Evolutionary conservation across 1,139 yeast species (phyloP), one percentile per base, ranked within the genome.

Genomic region (Protomyces gravidus): DNA sequence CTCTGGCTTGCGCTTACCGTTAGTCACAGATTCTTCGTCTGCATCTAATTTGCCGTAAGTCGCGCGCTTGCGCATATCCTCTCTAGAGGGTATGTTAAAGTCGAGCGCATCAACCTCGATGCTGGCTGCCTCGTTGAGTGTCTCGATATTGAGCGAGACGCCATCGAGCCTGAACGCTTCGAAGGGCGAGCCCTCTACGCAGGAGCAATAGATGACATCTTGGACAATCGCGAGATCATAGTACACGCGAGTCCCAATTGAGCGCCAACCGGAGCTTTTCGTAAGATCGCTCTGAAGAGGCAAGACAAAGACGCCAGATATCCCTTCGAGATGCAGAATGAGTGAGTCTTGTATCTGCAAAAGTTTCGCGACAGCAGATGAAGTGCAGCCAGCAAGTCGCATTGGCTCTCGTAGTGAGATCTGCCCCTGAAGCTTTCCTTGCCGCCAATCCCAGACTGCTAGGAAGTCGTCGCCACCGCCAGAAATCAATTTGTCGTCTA

Each of bases 391-490:
- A 15, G 74, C 80, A 36, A 81, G 78, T 53, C 74, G 73, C 2
- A 84, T 73, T n/a, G 76, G 65, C 17, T 76, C 75, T 50, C 80
- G 73, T 45, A 86, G 73, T 46, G 80, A 77, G 49, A 84, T 72
- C 62, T 78, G 77, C 40, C 76, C 75, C 5, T 84, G 64, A 51
- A 80, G 71, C 63, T 78, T 71, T 30, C 77, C 78, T 3, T 72
- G 67, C 6, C 72, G 71, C 94, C 95, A 90, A 65, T 86, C 78
- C 97, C 97, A 92, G 28, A 83, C 71, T 63, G 80, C 78, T n/a
- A 92, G 70, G 65, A 72, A 82, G 61, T 82, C 83, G 69, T 92
- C 98, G 65, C 98, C 99, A 39, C 98, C 97, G 1, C 86, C 97
- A 68, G 92, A 85, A 23, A 89, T 73, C 61, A 92, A 75, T 19